phyloP scores from a whole-genome alignment of 2,329 filamentous ascomycete species.

The Apiospora malaysiana region DNA sequence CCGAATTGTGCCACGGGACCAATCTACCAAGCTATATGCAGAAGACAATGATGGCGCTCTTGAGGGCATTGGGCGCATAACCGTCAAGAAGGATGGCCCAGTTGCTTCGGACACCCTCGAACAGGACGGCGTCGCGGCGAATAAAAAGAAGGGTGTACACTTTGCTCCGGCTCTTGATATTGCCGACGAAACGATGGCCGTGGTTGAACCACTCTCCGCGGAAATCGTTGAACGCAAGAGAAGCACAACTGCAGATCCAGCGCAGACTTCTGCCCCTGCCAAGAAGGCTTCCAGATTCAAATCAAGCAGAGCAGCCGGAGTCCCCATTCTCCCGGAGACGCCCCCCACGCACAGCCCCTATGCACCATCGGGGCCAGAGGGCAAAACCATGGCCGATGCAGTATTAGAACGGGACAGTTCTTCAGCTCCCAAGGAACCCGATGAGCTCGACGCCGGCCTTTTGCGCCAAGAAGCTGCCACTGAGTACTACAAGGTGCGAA shows the following conservation, averaged over 20 bases:
- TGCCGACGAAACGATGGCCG: conserved; percentile 32
- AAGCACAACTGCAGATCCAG: conserved; percentile 23
- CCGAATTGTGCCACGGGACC: background rate
- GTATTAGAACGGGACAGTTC: conserved; percentile 61
- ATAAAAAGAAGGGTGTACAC: conserved; percentile 37
- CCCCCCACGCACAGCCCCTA: conserved; percentile 49
- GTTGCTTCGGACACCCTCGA: background rate
- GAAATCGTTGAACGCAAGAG: conserved; percentile 52
- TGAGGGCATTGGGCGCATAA: conserved; percentile 44
- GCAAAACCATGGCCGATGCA: conserved; percentile 63
- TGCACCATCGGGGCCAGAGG: conserved; percentile 56
- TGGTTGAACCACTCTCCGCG: conserved; percentile 57
- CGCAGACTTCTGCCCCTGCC: conserved; percentile 22
- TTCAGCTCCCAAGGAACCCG: conserved; percentile 48
- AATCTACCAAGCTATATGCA: conserved; percentile 10
- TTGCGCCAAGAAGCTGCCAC: conserved; percentile 78
- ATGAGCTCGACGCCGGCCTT: conserved; percentile 75
- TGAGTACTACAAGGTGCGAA: conserved; percentile 84
- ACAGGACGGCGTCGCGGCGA: conserved; percentile 33
- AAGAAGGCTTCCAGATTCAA: conserved; percentile 61
- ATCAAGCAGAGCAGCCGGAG: conserved; percentile 42
- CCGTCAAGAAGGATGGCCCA: conserved; percentile 42
- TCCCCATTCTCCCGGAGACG: conserved; percentile 43
- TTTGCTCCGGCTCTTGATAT: conserved; percentile 38
- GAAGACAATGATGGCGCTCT: conserved; percentile 47